phyloP scores from a whole-genome alignment of 306 rosid species.

The Rosa chinensis region DNA sequence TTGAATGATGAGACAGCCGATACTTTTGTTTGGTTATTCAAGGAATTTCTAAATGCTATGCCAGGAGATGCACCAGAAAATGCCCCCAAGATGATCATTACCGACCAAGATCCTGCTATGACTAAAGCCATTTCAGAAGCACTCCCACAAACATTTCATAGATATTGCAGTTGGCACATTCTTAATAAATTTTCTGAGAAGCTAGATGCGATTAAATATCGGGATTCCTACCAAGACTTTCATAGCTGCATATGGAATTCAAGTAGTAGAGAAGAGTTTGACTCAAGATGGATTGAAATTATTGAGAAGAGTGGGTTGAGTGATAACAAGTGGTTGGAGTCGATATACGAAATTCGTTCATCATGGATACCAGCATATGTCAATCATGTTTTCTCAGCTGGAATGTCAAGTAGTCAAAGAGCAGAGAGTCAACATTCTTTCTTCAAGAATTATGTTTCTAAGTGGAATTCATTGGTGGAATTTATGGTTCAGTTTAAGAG shows the following conservation, averaged over 20 bases:
- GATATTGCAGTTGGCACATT: neutral
- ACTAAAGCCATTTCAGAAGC: neutral
- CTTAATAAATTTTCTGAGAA: neutral
- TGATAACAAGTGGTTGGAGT: neutral
- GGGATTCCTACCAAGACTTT: neutral
- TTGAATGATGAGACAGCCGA: neutral
- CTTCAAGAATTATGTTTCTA: neutral
- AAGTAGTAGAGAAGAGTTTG: neutral
- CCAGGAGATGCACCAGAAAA: neutral
- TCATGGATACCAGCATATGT: neutral
- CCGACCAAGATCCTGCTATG: neutral
- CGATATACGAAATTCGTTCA: neutral
- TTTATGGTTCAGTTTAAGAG: neutral
- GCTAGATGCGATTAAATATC: neutral
- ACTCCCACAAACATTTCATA: neutral
- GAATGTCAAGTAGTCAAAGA: neutral
- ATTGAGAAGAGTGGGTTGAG: neutral
- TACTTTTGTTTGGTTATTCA: slow-evolving; percentile 7
- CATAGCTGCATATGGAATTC: neutral
- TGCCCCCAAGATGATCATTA: neutral
- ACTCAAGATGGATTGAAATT: neutral
- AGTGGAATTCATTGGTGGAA: neutral
- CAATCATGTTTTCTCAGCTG: neutral
- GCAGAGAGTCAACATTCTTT: neutral
- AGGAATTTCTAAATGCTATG: neutral